These are phyloP conservation scores for Scorias spongiosa DNA, from an alignment of 2,329 filamentous ascomycete genomes.

Conservation along the genomic window DNA sequence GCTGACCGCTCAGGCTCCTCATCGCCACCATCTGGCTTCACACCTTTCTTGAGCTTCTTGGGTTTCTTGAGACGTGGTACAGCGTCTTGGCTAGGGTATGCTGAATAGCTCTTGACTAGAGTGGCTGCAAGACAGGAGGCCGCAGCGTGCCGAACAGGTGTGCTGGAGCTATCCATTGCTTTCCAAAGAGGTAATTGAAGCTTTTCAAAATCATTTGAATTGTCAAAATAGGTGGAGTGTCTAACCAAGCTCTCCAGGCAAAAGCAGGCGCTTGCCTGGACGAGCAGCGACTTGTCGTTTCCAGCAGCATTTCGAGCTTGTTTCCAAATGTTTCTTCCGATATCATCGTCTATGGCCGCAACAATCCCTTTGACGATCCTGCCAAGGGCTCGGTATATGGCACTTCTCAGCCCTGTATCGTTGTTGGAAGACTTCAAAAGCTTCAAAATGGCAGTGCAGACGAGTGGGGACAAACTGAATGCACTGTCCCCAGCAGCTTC, in stretches of 20 bases:
- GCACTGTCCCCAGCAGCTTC: constrained; percentile 87
- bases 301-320: constrained; percentile 62
- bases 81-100: constrained; percentile 35
- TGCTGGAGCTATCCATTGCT: constrained; percentile 61
- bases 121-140: constrained; percentile 71
- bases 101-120: constrained; percentile 68
- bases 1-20: constrained; percentile 64
- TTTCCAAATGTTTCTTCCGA: constrained; percentile 89
- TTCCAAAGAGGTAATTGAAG: constrained; percentile 74
- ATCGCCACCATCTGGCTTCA: constrained; percentile 41
- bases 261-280: constrained; percentile 62
- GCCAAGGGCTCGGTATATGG: constrained; percentile 58
- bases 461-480: constrained; percentile 64
- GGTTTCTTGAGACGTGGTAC: constrained; percentile 49
- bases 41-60: constrained; percentile 59
- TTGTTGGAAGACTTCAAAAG: constrained; percentile 63
- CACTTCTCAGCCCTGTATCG: constrained; percentile 68
- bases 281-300: constrained; percentile 68
- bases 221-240: constrained; percentile 69
- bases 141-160: constrained; percentile 67
- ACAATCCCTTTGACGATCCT: constrained; percentile 65
- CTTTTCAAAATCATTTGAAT: constrained; percentile 78
- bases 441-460: constrained; percentile 58
- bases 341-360: constrained; percentile 63
- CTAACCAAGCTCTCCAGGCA: constrained; percentile 62